Base-by-base conservation (phyloP, 1,284 basidiomycete genomes). In the Ustilago shanxiensis region DNA sequence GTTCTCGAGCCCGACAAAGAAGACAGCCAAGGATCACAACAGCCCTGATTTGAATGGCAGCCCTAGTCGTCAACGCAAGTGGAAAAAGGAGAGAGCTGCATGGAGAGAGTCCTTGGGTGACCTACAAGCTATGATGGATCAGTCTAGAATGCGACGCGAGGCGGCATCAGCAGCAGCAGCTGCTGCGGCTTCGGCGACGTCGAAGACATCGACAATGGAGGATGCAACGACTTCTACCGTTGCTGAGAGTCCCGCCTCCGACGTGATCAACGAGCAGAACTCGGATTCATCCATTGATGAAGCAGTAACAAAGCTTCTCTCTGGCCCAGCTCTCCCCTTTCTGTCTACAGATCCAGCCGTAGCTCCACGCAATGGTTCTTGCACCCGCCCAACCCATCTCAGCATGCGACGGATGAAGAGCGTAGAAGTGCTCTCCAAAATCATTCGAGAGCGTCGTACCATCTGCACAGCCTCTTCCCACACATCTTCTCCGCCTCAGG, bases 381-480 rank as follows among this genome's bases (percentile, higher is more conserved):
- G 71, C 57, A 74, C 72, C 2, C 54, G 53, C 5, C 76, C 76
- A 8, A 59, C 65, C 4, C 63, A 73, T 31, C 61, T 77, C 31
- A 70, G 68, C 41, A 60, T 79, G 56, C 60, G 70, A 41, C 60
- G 73, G 7, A 77, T 77, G 70, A 73, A 77, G 56, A 70, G 66
- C 47, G 72, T 79, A 61, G 77, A 79, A 39, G 68, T 74, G 29
- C 70, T 79, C 26, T 56, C 56, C 67, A 72, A 71, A 49, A 68
- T 75, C 56, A 60, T 79, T 16, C 57, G 61, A 22, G 68, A 72
- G 24, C 65, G 65, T 5, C 66, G 66, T 29, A 51, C 64, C 52
- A 24, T 70, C 54, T 50, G 41, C 18, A 2, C n/a, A 8, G n/a
- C 31, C 20, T 26, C 52, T 13, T 11, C 55, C 10, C n/a, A 35